Percentiles rank a stretch among this genome's conserved stretches.
phyloP scores from a whole-genome alignment of 352 stramenopile genomes.

The Globisporangium okanoganense region DNA sequence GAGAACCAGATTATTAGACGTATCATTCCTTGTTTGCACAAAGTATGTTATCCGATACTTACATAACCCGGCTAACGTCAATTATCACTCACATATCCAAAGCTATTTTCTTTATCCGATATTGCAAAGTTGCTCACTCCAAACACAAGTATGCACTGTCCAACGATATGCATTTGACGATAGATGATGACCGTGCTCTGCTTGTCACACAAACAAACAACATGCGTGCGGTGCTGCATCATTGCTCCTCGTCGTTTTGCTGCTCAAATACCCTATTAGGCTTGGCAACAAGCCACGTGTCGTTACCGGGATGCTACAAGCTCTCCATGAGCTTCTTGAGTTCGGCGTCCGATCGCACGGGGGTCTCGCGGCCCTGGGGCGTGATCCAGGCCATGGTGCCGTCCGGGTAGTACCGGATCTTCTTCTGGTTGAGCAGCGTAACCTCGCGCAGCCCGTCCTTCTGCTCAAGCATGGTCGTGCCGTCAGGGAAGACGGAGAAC shows the following conservation, averaged over 20 bases:
- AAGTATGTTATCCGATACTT: not conserved
- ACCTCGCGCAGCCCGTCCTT: conserved; percentile 70
- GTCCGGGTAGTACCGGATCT: conserved; percentile 73
- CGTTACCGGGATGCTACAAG: not conserved
- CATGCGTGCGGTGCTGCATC: no score
- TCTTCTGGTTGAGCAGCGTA: conserved; percentile 67
- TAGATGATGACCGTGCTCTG: no score
- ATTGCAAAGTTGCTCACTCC: not conserved
- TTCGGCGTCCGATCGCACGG: conserved; percentile 61
- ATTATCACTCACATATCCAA: no score
- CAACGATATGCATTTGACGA: no score
- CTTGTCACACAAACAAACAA: no score
- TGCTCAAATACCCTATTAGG: not conserved
- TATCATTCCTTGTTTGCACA: not conserved
- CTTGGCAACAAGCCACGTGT: not conserved
- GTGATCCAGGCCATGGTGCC: conserved; percentile 61
- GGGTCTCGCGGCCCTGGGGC: conserved; percentile 39
- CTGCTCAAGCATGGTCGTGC: conserved; percentile 78
- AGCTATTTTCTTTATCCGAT: not conserved
- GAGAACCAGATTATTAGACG: no score
- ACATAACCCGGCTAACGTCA: not conserved
- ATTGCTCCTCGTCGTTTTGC: no score
- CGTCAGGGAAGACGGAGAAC: conserved; percentile 78
- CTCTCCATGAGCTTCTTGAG: conserved; percentile 52
- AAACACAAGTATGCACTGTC: no score